These are phyloP conservation scores for Coffea eugenioides DNA, from an alignment of 257 asterid genomes.

Conservation along the genomic window DNA sequence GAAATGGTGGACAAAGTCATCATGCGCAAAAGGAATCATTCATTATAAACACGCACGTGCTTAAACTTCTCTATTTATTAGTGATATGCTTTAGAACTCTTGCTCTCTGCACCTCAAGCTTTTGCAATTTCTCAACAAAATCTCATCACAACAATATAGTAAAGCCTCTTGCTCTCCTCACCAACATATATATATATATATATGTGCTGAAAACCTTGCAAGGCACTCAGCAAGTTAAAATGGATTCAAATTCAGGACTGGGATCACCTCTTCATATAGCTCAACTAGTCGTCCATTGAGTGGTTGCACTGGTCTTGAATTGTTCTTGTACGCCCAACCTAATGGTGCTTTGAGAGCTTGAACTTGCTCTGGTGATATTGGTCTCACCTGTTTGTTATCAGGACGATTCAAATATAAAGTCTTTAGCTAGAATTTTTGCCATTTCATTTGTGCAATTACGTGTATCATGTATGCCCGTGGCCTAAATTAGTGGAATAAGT, in stretches of 20 bases:
- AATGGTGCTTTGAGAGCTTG: slow-evolving; percentile 57
- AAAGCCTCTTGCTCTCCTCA: too few relatives aligned
- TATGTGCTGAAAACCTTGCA: too few relatives aligned
- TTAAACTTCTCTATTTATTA: too few relatives aligned
- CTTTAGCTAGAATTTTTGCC: not conserved
- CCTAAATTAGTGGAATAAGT: not conserved
- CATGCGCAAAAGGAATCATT: too few relatives aligned
- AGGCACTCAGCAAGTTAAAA: not conserved
- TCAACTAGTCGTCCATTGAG: slow-evolving; percentile 59
- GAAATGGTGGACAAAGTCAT: too few relatives aligned
- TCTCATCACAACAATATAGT: too few relatives aligned
- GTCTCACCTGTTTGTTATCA: slow-evolving; percentile 41
- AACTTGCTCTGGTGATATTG: slow-evolving; percentile 50
- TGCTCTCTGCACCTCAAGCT: too few relatives aligned
- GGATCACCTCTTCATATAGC: slow-evolving; percentile 28
- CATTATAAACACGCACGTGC: too few relatives aligned
- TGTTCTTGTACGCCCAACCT: slow-evolving; percentile 47
- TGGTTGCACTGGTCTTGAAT: slow-evolving; percentile 67
- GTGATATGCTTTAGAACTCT: too few relatives aligned
- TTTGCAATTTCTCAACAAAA: too few relatives aligned
- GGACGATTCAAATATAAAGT: not conserved
- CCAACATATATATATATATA: too few relatives aligned
- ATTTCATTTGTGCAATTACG: too few relatives aligned
- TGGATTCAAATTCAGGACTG: not conserved
- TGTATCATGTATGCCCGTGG: not conserved